Base-by-base conservation (phyloP, 2,329 filamentous ascomycete genomes). In the Pseudocercospora musae region DNA sequence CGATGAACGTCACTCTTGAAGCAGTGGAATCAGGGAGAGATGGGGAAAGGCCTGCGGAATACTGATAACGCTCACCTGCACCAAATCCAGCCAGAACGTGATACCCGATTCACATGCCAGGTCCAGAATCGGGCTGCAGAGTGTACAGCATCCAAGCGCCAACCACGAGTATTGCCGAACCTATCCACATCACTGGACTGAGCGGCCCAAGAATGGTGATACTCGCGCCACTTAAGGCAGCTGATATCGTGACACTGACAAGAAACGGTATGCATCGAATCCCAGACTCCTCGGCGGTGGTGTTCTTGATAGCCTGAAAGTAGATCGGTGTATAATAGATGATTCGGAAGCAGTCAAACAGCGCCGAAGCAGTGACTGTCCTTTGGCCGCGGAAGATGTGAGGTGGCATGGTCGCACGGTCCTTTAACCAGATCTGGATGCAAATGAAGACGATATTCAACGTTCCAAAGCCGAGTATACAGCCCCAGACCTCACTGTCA, bases 21-120 rank as follows among this genome's bases (percentile, higher is more conserved):
- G 31, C 31, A 15, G 11, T 33, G 31, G 11, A 33, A 33, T 5
- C 2, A 5, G 10, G 13, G 4, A 33, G 13, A 33, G 11, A 33
- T 15, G 11, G 11, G 10, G 11, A 4, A 33, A 10, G 10, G 9
- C 31, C 10, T 15, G 31, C 31, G 31, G 31, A 33, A 2, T 33
- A 25, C 4, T 33, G 31, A 33, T 3, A 33, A 33, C 4, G 13
- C 31, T 78, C 68, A 4, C 82, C 83, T 62, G 76, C 78, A 4
- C 81, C 82, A 1, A 82, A 64, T 2, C 82, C 84, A 2, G 75
- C 69, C 2, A 85, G 61, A 13, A 84, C 76, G 72, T 85, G 82
- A 68, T 82, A 85, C 5, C 82, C 82, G 46, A 85, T 81, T 82
- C 82, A 84, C 44, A 76, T 74, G 11, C 73, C 79, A 0, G 76